Percentiles rank a stretch among this genome's conserved stretches.
Conservation (phyloP, 352 stramenopile genomes). For the Hyphochytrium catenoides region DNA sequence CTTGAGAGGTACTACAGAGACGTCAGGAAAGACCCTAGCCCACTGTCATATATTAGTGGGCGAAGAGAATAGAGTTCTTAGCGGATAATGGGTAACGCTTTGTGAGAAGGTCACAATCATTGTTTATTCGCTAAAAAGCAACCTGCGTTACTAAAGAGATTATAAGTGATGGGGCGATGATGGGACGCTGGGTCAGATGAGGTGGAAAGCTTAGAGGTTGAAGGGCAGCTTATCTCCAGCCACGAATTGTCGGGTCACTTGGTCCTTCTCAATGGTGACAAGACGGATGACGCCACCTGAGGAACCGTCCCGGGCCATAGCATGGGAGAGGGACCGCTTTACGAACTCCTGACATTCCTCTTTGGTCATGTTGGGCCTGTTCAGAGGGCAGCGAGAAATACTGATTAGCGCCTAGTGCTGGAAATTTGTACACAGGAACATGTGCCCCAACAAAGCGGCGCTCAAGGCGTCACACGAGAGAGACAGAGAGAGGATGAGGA, state of each 20-base stretch:
- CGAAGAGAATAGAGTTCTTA: too few relatives aligned
- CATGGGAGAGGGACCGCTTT: slow-evolving; percentile 82
- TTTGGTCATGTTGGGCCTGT: slow-evolving; percentile 76
- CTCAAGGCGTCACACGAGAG: background rate
- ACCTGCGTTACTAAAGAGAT: too few relatives aligned
- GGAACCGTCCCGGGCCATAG: slow-evolving; percentile 93
- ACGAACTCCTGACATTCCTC: slow-evolving; percentile 84
- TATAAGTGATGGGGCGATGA: too few relatives aligned
- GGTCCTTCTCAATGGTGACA: slow-evolving; percentile 73
- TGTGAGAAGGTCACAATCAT: too few relatives aligned
- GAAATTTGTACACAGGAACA: too few relatives aligned
- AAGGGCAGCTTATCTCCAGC: slow-evolving; percentile 74
- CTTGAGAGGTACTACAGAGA: too few relatives aligned
- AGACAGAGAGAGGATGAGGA: slow-evolving; percentile 2
- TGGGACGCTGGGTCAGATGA: too few relatives aligned
- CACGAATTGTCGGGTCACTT: slow-evolving; percentile 72
- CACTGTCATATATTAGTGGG: too few relatives aligned
- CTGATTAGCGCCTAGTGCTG: slow-evolving; percentile 6
- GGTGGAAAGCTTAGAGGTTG: slow-evolving; percentile 36
- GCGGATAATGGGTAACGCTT: too few relatives aligned
- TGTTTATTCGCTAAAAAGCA: too few relatives aligned
- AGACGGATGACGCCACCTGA: slow-evolving; percentile 95
- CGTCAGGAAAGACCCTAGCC: too few relatives aligned
- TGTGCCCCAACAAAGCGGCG: too few relatives aligned
- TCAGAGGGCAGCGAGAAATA: background rate